Evolutionary conservation across 2,329 filamentous ascomycete species (phyloP), one percentile per base, ranked within the genome.

Genomic region (Stachybotrys elegans): DNA sequence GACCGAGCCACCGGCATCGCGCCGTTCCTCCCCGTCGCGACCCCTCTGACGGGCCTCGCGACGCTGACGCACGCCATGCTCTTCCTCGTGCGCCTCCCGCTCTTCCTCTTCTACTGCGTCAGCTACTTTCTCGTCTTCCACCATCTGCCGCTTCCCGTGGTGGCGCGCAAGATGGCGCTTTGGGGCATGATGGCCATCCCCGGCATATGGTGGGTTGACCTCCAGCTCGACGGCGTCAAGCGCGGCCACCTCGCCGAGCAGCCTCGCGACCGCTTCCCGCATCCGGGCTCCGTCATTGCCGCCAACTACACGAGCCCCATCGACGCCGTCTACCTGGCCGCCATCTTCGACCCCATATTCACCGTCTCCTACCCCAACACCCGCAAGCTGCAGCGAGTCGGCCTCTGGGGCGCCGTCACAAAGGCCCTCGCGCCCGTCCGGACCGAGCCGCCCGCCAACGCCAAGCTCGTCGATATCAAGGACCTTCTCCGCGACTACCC

Each of bases 1-100:
- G 91, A 96, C 68, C 82, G 86, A 97, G 92, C 91, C 53, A 95
- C 93, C 53, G 92, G 93, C 57, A 94, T 98, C 63, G 88, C 93
- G 51, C 93, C 93, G 46, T 98, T 98, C 71, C 84, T 97, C 49
- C 91, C 93, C 14, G 78, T 91, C 44, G 76, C 82, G 16, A 79
- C 84, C 6, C 79, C 82, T 39, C 70, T 81, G 20, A 77, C 83
- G 11, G 67, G 78, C 46, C 62, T 87, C 48, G 79, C 81, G 51
- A 73, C 81, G 14, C 71, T 88, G 16, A 61, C 87, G 44, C 81
- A 88, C 56, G 57, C 81, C 46, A 76, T 86, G 61, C 73, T 97
- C 55, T 95, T 96, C 70, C 69, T 82, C 63, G 71, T 93, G 58
- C 88, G 92, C 44, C 74, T 95, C 6, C 87, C 90, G 2, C 65